Base-by-base conservation (phyloP, 192 early-diverging fungal genomes). In the Umbelopsis isabellina region DNA sequence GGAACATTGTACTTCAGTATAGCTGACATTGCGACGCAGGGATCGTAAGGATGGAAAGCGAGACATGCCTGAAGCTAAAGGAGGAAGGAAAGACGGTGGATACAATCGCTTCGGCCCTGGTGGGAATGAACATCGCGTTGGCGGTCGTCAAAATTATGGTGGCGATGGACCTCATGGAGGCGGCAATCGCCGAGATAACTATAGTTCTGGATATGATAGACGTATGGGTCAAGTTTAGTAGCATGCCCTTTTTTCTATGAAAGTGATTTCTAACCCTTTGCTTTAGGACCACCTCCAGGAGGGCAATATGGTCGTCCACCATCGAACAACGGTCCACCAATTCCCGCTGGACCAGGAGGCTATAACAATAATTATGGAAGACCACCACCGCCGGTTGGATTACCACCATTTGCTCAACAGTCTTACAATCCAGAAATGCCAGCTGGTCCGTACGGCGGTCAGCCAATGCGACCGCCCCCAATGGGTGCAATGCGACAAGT, bases 31-130 rank as follows among this genome's bases (percentile, higher is more conserved):
- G 11, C 37, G 9, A 50, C 30, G 52, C 70, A 67, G 76, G 67
- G 44, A 72, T 45, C 23, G 73, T 49, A 46, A 75, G 49, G 67
- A 77, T 52, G 46, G 50, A 44, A 65, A 70, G 69, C 13, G 72
- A 51, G 47, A 67, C 46, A 15, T 61, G 8, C 13, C 55, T 12
- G 55, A 77, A 0, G 23, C 67, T 50, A 13, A 67, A 58, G 30
- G 65, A 49, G n/a, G 79, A 77, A 10, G 55, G 52, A 27, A 73
- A 73, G n/a, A 72, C 25, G 33, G 46, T 49, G 35, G 74, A n/a
- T 47, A 76, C 69, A 49, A 72, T 67, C 13, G 71, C 25, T 11
- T 30, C 12, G 33, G 67, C 13, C 12, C 65, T 21, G 27, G 74
- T 23, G 7, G 11, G 30, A 48, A 48, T 66, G 66, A 66, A 72